Base-by-base conservation (phyloP, 495 filamentous ascomycete genomes). In the Talaromyces proteolyticus region DNA sequence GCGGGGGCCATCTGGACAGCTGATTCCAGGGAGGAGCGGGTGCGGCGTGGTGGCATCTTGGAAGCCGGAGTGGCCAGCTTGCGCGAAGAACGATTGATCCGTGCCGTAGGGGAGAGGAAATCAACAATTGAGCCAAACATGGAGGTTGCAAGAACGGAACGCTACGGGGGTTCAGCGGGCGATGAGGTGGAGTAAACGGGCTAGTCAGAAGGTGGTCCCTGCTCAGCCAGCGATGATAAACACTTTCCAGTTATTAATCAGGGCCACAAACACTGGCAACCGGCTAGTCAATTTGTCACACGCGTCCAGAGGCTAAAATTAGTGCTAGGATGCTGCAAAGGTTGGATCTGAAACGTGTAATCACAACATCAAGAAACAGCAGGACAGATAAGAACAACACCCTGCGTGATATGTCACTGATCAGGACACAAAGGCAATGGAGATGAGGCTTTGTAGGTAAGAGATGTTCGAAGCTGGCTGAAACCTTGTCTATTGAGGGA, bases 31-130 rank as follows among this genome's bases (percentile, higher is more conserved):
- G 46, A 53, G 41, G 42, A 41, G 18, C 42, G 40, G 42, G 55
- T 59, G 49, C 55, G 54, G 50, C 57, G 61, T 46, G 59, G 37
- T 16, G 38, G 43, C 63, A 68, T 68, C 42, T 59, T 64, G 51
- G 25, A 39, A 50, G 41, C 46, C 25, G 21, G 20, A 26, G 50
- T 16, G 25, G 42, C 50, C 17, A 24, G 17, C 43, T 20, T 16
- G 21, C 42, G 12, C 16, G 43, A 24, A 25, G 50, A 34, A 52
- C 16, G 22, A 46, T 45, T 45, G 22, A 26, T 29, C 12, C 45
- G 37, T 36, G 43, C 42, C 34, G 50, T 29, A 12, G 50, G 42
- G 14, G 50, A 52, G 18, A 52, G 43, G 12, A 52, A 26, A 23
- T 52, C 44, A 25, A 52, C 50, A 45, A 52, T 52, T 14, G 34